Base-by-base conservation (phyloP, 164 flowering plant genomes). In the Annona squamosa region DNA sequence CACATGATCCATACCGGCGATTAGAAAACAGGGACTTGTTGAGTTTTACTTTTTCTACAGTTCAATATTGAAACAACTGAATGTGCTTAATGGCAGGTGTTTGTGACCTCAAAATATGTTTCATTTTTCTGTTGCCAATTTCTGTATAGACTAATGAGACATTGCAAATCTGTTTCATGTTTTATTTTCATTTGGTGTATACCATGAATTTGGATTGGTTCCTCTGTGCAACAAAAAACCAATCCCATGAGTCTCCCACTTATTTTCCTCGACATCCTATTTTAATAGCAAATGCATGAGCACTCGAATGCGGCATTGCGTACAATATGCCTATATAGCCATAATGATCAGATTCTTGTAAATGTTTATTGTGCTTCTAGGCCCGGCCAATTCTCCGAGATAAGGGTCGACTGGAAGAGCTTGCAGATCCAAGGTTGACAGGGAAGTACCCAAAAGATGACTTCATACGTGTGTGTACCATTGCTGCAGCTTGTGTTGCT, bases 401-500 rank as follows among this genome's bases (percentile, higher is more conserved):
- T 74, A 95, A 87, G 79, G 94, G 91, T 63, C 76, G 94, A 63
- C 74, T 95, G 71, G 97, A 93, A 74, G 97, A 93, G 81, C 93
- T 95, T 64, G 99, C 87, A 41, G 99, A 93, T 80, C 88, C 93
- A 71, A 87, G 81, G 75, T 89, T 95, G 37, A 84, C 75, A 4
- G 90, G 90, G 4, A 91, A 85, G 64, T 95, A 90, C 71, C 97
- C 97, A 13, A 90, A 84, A 79, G 99, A 95, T 76, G 98, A 95
- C 71, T 93, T 91, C 78, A 65, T 87, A 44, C 87, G 98, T 59
- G 98, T 95, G 72, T 95, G 99, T 84, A 93, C 99, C 6, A 87
- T 95, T 63, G 99, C 97, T 12, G 97, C 98, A 44, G 98, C 98
- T 74, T 95, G 98, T 86, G 99, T 95, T 76, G 89, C 98, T n/a